A percentile compares a stretch with the other conserved stretches of the same genome.
Conservation (phyloP, 768 basidiomycete species). For the Trametes sanguinea region DNA sequence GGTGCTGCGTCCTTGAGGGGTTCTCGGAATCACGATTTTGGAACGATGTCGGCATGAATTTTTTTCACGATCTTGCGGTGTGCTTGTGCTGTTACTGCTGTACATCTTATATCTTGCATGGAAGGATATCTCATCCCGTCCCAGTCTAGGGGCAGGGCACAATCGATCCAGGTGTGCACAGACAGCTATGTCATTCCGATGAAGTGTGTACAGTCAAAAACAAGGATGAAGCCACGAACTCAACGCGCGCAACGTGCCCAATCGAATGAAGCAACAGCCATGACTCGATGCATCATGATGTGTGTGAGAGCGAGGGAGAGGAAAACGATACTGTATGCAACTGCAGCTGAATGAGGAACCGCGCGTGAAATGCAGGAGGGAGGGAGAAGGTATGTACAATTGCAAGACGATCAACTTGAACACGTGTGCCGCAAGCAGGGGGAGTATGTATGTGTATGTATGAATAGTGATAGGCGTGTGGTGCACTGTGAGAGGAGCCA, state of each 20-base stretch:
- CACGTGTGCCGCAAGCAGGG: not conserved
- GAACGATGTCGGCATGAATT: conserved; percentile 8
- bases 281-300: not conserved
- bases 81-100: not conserved
- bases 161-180: not conserved
- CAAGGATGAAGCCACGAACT: not conserved
- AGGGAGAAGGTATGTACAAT: conserved; percentile 19
- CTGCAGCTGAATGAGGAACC: no score
- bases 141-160: not conserved
- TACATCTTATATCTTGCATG: no score
- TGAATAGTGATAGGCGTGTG: not conserved
- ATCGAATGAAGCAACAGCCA: not conserved
- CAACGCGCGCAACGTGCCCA: not conserved
- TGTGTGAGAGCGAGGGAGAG: no score
- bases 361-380: not conserved
- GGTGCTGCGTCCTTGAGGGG: no score
- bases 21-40: no score
- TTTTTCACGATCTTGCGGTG: no score
- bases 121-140: no score
- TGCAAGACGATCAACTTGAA: conserved; percentile 5
- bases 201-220: not conserved
- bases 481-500: not conserved
- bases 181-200: not conserved
- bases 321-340: not conserved
- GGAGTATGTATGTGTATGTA: not conserved